Percentiles rank a stretch among this genome's conserved stretches.
Conservation (phyloP, 148 eudicot genomes). For the Nepenthes mirabilis region DNA sequence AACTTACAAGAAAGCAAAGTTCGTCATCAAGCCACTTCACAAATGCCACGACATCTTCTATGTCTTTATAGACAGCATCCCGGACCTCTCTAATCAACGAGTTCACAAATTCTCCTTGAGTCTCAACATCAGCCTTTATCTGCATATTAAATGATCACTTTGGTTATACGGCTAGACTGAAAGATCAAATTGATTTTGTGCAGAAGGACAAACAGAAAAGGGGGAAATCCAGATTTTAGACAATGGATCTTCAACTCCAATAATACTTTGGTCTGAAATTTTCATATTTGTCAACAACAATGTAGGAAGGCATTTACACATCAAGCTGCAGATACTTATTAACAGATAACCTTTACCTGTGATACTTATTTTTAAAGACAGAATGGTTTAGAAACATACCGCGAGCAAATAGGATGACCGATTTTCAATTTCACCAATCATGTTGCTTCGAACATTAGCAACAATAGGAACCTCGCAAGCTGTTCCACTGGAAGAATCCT, state of each 20-base stretch:
- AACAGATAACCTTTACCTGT: too few species aligned
- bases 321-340: too few species aligned
- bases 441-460: constrained; percentile 53
- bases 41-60: constrained; percentile 71
- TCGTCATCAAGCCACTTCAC: constrained; percentile 97
- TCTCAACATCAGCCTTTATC: constrained; percentile 88
- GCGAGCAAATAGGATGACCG: constrained; percentile 74
- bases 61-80: constrained; percentile 43
- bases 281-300: background rate
- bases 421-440: constrained; percentile 89
- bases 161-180: too few species aligned
- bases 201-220: too few species aligned
- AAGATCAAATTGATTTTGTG: too few species aligned
- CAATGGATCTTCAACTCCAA: too few species aligned
- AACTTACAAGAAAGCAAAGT: constrained; percentile 72
- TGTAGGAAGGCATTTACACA: too few species aligned
- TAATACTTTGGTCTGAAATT: background rate
- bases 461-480: constrained; percentile 35
- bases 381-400: constrained; percentile 30
- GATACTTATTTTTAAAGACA: too few species aligned
- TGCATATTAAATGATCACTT: constrained; percentile 8
- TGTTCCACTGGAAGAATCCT: constrained; percentile 42
- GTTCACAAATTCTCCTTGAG: constrained; percentile 82
- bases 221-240: too few species aligned
- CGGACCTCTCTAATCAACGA: constrained; percentile 62